Percentiles rank a stretch among this genome's conserved stretches.
phyloP scores from a whole-genome alignment of 768 basidiomycete genomes.

The Mycena metata region DNA sequence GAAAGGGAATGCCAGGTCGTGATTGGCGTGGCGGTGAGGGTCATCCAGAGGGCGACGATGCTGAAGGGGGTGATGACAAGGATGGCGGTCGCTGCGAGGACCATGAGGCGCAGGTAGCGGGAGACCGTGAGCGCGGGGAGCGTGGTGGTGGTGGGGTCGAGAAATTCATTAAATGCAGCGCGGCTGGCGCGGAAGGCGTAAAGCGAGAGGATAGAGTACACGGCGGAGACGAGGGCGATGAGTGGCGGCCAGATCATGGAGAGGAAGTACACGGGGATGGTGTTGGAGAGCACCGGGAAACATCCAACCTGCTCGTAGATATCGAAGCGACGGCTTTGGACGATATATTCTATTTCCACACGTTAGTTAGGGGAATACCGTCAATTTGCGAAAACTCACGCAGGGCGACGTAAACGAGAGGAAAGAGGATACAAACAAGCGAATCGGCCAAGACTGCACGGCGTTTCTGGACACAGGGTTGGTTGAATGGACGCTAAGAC shows the following conservation, averaged over 20 bases:
- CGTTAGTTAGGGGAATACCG: neutral
- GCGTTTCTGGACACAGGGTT: constrained; percentile 50
- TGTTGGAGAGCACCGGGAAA: constrained; percentile 53
- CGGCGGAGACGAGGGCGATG: constrained; percentile 54
- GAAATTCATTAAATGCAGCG: constrained; percentile 62
- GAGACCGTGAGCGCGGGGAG: constrained; percentile 38
- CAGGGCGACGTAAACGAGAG: constrained; percentile 60
- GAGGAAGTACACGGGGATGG: constrained; percentile 52
- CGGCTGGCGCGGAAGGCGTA: constrained; percentile 63
- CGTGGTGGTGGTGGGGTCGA: constrained; percentile 1
- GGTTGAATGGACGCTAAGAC: constrained; percentile 51
- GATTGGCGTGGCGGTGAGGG: too few species aligned
- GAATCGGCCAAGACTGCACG: constrained; percentile 59
- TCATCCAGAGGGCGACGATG: too few species aligned
- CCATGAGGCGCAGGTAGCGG: constrained; percentile 72
- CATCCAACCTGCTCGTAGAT: constrained; percentile 66
- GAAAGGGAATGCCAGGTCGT: too few species aligned
- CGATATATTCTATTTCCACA: constrained; percentile 50
- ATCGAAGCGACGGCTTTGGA: constrained; percentile 61
- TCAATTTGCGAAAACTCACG: constrained; percentile 30
- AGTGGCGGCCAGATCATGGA: constrained; percentile 54
- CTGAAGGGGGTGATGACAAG: constrained; percentile 17
- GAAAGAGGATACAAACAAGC: constrained; percentile 61
- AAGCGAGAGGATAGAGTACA: constrained; percentile 58
- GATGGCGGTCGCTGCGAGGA: constrained; percentile 63